phyloP scores from a whole-genome alignment of 257 asterid species.

The Jacaranda mimosifolia region DNA sequence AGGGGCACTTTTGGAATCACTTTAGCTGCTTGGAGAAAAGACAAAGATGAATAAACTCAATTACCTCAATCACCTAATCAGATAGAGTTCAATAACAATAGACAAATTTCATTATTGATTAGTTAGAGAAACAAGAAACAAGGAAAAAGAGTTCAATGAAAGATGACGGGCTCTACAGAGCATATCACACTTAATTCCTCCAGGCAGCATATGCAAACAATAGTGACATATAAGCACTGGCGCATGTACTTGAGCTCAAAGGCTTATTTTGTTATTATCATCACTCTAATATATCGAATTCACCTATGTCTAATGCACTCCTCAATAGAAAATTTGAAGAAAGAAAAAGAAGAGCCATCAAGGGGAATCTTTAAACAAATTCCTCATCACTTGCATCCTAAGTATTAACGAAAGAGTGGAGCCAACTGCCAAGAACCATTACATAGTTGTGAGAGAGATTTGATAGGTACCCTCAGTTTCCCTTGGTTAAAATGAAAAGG shows the following conservation, averaged over 20 bases:
- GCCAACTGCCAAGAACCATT: too few relatives aligned
- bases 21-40: slow-evolving; percentile 37
- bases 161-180: background rate
- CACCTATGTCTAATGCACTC: too few relatives aligned
- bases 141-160: background rate
- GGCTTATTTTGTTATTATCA: too few relatives aligned
- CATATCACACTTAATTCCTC: background rate
- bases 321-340: too few relatives aligned
- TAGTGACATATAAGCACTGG: too few relatives aligned
- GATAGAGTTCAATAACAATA: background rate
- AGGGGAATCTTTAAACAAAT: background rate
- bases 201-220: too few relatives aligned
- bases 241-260: too few relatives aligned
- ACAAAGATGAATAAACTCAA: slow-evolving; percentile 1
- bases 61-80: slow-evolving; percentile 8
- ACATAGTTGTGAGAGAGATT: too few relatives aligned
- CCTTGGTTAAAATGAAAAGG: background rate
- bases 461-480: background rate
- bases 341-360: too few relatives aligned
- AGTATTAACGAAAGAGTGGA: too few relatives aligned
- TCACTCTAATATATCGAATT: too few relatives aligned
- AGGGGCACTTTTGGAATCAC: slow-evolving; percentile 15
- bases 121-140: background rate
- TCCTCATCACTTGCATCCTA: background rate
- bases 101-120: background rate